A percentile compares a stretch with the other conserved stretches of the same genome.
These are phyloP conservation scores for Ceriops tagal DNA, from an alignment of 345 rosid species.

Conservation along the genomic window DNA sequence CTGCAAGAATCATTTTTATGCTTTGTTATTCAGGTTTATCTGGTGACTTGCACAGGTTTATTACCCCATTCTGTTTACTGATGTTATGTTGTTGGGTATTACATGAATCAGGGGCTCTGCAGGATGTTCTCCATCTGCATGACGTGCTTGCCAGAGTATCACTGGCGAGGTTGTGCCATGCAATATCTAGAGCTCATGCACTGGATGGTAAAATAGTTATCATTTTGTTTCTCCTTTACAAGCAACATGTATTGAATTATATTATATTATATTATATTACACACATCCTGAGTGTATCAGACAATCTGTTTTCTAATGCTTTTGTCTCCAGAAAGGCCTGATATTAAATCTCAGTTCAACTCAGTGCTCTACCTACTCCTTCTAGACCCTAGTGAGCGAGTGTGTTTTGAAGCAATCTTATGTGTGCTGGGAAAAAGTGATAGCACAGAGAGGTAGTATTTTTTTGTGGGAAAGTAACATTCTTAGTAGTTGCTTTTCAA, in stretches of 20 bases:
- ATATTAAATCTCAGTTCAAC: constrained; percentile 88
- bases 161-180: constrained; percentile 87
- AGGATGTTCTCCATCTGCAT: constrained; percentile 97
- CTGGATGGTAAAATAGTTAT: constrained; percentile 69
- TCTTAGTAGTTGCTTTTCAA: background rate
- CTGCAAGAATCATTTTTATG: background rate
- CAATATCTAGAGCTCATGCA: constrained; percentile 83
- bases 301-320: constrained; percentile 24
- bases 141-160: constrained; percentile 99
- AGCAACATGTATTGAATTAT: background rate
- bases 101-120: constrained; percentile 80
- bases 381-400: constrained; percentile 98
- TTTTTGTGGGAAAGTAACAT: background rate
- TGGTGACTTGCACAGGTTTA: background rate
- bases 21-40: background rate
- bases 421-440: constrained; percentile 87
- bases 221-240: constrained; percentile 6
- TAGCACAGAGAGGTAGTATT: constrained; percentile 61
- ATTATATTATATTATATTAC: background rate
- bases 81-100: constrained; percentile 15
- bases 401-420: constrained; percentile 94
- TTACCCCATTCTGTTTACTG: constrained; percentile 1
- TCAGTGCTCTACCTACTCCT: constrained; percentile 91
- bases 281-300: constrained; percentile 11
- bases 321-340: constrained; percentile 75